Conservation (phyloP, 2,329 filamentous ascomycete species). For the Metarhizium guizhouense region DNA sequence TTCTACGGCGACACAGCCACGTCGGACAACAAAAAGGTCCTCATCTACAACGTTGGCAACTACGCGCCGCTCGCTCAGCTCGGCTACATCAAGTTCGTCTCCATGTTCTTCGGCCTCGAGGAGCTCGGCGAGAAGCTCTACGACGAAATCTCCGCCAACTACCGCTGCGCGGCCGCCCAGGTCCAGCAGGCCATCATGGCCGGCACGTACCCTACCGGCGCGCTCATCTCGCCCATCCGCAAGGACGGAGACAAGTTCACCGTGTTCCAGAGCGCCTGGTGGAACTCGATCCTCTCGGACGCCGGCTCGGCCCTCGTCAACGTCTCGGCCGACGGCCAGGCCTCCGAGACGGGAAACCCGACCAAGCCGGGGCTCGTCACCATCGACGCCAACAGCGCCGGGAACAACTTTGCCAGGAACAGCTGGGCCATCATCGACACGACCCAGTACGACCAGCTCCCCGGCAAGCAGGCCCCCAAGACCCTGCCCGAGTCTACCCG, state of each 20-base stretch:
- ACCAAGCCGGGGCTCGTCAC: background rate
- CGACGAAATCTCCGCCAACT: slow-evolving; percentile 2
- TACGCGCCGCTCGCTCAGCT: slow-evolving; percentile 4
- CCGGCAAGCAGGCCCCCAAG: slow-evolving; percentile 2
- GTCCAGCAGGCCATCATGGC: slow-evolving; percentile 4
- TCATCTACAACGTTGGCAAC: slow-evolving; percentile 5
- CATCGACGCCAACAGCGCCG: background rate
- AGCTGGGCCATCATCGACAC: slow-evolving; percentile 7
- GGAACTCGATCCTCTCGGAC: slow-evolving; percentile 2
- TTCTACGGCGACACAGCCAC: slow-evolving; percentile 3
- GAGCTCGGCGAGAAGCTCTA: slow-evolving; percentile 2
- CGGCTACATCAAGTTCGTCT: slow-evolving; percentile 7
- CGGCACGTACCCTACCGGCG: background rate
- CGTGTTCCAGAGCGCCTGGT: slow-evolving; percentile 6
- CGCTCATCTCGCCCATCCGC: slow-evolving; percentile 2
- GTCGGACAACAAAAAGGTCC: slow-evolving; percentile 1
- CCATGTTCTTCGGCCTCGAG: slow-evolving; percentile 6
- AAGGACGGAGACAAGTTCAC: slow-evolving; percentile 5
- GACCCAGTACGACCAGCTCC: slow-evolving; percentile 6
- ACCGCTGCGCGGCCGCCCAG: slow-evolving; percentile 4
- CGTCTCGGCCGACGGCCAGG: background rate
- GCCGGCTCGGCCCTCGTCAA: slow-evolving; percentile 2
- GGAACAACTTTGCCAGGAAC: background rate
- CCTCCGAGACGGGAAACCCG: background rate
- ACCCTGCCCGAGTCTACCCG: background rate